phyloP scores from a whole-genome alignment of 2,329 filamentous ascomycete genomes.

The Ceratocystiopsis sp. region DNA sequence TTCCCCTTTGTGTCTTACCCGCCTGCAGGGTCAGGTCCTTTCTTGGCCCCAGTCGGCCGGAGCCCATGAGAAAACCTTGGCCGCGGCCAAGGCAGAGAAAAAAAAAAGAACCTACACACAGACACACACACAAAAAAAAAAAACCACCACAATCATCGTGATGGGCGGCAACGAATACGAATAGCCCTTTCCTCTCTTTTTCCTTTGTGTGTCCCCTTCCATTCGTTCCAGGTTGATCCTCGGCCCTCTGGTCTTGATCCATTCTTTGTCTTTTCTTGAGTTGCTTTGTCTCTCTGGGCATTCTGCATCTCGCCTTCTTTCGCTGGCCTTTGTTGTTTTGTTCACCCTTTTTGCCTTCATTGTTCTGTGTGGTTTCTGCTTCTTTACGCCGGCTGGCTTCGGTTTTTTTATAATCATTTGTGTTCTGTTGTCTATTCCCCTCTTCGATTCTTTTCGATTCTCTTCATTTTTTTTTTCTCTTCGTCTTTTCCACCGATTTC shows the following conservation, averaged over 20 bases:
- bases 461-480: too few relatives aligned
- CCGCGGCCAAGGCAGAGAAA: too few relatives aligned
- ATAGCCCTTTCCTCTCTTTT: background rate
- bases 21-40: too few relatives aligned
- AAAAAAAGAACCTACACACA: too few relatives aligned
- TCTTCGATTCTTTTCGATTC: background rate
- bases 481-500: too few relatives aligned
- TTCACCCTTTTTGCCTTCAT: background rate
- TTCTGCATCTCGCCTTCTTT: background rate
- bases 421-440: background rate
- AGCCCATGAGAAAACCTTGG: too few relatives aligned
- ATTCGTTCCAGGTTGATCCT: constrained; percentile 9
- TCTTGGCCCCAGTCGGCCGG: too few relatives aligned
- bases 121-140: background rate
- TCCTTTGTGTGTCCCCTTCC: constrained; percentile 1
- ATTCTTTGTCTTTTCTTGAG: background rate
- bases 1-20: too few relatives aligned
- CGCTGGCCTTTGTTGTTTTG: background rate
- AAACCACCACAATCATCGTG: background rate
- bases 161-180: background rate
- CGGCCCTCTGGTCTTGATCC: constrained; percentile 3
- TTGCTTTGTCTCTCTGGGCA: background rate
- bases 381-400: too few relatives aligned
- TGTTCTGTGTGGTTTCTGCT: background rate
- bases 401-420: too few relatives aligned